Evolutionary conservation across 2,329 filamentous ascomycete species (phyloP).

Genomic region (Paecilomyces sp.): DNA sequence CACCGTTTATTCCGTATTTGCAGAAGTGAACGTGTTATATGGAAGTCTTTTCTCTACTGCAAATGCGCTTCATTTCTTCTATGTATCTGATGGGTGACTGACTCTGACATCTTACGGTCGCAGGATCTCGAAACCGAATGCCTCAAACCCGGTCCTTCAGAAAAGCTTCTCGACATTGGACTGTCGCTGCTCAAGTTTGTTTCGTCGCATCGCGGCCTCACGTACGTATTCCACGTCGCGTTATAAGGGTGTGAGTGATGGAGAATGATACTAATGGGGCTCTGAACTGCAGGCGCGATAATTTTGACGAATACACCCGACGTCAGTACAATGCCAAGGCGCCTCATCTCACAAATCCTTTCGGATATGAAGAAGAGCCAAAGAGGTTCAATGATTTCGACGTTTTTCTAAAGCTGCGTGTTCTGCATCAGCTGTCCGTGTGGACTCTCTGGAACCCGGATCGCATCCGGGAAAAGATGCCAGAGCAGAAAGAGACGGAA

Average conservation of each 20-base stretch:
- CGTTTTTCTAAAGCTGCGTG: conserved; percentile 66
- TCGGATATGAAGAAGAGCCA: conserved; percentile 68
- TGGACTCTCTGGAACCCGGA: conserved; percentile 87
- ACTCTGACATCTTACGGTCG: conserved; percentile 3
- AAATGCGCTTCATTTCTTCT: background rate
- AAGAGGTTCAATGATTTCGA: conserved; percentile 74
- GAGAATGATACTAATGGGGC: conserved; percentile 8
- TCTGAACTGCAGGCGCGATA: conserved; percentile 55
- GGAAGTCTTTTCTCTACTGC: background rate
- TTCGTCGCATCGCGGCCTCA: conserved; percentile 86
- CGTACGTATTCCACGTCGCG: conserved; percentile 50
- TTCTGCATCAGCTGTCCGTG: conserved; percentile 81
- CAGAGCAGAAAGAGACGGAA: conserved; percentile 71
- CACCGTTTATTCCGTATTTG: conserved; percentile 7
- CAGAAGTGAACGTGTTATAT: conserved; percentile 2
- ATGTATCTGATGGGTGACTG: background rate
- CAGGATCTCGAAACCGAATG: conserved; percentile 88
- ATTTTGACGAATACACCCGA: conserved; percentile 89
- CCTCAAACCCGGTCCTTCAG: conserved; percentile 65
- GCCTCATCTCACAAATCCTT: conserved; percentile 67
- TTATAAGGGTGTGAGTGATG: background rate
- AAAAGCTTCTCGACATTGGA: conserved; percentile 71
- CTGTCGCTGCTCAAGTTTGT: conserved; percentile 84
- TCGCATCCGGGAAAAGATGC: conserved; percentile 77
- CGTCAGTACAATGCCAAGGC: conserved; percentile 82